Conservation (phyloP, 192 early-diverging fungal species). For the Coemansia sp. region DNA sequence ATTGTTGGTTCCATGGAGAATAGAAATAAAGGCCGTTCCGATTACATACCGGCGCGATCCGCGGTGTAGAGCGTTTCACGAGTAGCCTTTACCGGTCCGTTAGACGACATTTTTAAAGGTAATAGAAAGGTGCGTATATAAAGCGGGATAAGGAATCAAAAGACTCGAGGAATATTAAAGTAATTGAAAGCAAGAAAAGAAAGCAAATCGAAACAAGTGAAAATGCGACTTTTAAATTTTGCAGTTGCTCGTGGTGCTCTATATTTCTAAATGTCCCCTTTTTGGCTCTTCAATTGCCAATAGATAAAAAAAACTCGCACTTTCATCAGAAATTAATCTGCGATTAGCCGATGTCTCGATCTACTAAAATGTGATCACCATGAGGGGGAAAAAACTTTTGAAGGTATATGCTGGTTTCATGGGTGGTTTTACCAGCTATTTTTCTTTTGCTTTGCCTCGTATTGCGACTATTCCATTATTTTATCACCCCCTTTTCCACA, state of each 20-base stretch:
- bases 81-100: conserved; percentile 43
- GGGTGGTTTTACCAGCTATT: too few species aligned
- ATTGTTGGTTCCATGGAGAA: too few species aligned
- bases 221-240: not conserved
- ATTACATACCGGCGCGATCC: conserved; percentile 50
- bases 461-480: too few species aligned
- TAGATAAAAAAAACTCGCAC: not conserved
- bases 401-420: not conserved
- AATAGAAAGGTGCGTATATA: not conserved
- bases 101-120: conserved; percentile 12
- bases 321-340: not conserved
- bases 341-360: not conserved
- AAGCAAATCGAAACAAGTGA: not conserved
- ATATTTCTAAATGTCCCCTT: too few species aligned
- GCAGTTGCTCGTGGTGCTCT: too few species aligned
- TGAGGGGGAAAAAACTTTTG: not conserved
- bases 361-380: not conserved
- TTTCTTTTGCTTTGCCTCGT: not conserved
- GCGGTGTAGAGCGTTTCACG: conserved; percentile 54
- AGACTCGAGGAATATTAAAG: too few species aligned
- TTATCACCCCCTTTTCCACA: too few species aligned
- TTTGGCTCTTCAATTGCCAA: too few species aligned
- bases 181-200: not conserved
- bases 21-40: too few species aligned
- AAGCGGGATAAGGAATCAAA: not conserved